Evolutionary conservation across 495 filamentous ascomycete species (phyloP).

Genomic region (Trichoderma parareesei): DNA sequence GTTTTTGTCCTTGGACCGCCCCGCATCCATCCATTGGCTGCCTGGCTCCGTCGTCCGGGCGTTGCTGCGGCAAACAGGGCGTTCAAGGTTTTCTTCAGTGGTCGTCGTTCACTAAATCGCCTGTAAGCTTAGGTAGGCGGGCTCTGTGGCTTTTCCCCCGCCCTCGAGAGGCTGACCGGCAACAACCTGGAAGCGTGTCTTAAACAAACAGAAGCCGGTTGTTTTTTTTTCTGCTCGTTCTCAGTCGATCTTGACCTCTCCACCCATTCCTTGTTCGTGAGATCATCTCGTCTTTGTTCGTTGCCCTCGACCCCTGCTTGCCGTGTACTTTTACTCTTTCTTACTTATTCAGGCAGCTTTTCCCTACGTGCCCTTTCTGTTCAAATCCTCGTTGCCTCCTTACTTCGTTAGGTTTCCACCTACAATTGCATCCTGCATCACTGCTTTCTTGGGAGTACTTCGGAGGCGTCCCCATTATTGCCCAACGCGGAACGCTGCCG

Average conservation of each 20-base stretch:
- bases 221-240: not conserved
- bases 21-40: not conserved
- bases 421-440: not conserved
- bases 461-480: not conserved
- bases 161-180: not conserved
- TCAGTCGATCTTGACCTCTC: not conserved
- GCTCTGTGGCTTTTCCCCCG: not conserved
- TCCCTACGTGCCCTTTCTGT: not conserved
- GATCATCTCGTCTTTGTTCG: not conserved
- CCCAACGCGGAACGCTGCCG: constrained; percentile 6
- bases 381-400: not conserved
- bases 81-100: not conserved
- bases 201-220: not conserved
- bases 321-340: not conserved
- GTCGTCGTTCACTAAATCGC: not conserved
- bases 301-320: not conserved
- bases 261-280: not conserved
- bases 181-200: constrained; percentile 3
- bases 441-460: not conserved
- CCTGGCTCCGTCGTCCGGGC: not conserved
- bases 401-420: not conserved
- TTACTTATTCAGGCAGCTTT: not conserved
- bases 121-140: not conserved
- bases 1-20: not conserved
- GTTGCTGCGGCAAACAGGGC: constrained; percentile 8